These are phyloP conservation scores for Excoecaria cochinchinensis DNA, from an alignment of 345 rosid genomes.

Conservation along the genomic window DNA sequence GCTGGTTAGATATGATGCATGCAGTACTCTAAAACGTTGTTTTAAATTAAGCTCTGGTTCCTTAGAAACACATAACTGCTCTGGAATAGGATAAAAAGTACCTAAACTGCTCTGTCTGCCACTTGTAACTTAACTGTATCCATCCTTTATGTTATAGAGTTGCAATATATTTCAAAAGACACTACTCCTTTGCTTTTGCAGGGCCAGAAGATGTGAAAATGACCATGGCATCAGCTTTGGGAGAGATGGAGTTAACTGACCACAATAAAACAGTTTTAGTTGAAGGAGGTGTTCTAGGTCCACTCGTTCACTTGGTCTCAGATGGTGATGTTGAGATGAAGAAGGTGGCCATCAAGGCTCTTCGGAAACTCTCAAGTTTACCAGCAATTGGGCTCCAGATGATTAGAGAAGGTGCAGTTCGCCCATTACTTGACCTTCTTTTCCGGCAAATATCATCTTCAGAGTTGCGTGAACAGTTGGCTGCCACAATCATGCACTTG, in stretches of 20 bases:
- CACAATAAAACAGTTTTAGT: slow-evolving; percentile 52
- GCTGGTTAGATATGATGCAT: neutral
- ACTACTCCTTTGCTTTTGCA: slow-evolving; percentile 26
- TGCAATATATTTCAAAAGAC: slow-evolving; percentile 4
- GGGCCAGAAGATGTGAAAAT: slow-evolving; percentile 56
- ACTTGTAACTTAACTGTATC: neutral
- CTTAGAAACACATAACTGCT: neutral
- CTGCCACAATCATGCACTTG: slow-evolving; percentile 54
- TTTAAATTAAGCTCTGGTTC: neutral
- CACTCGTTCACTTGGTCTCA: slow-evolving; percentile 52
- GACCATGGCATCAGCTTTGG: slow-evolving; percentile 52
- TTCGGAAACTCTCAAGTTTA: slow-evolving; percentile 49
- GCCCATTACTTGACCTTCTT: slow-evolving; percentile 50
- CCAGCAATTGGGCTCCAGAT: slow-evolving; percentile 55
- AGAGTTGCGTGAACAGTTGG: slow-evolving; percentile 49
- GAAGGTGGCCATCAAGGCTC: slow-evolving; percentile 48
- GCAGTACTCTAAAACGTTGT: neutral
- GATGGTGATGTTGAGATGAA: slow-evolving; percentile 36
- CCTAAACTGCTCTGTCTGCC: neutral
- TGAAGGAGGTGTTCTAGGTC: slow-evolving; percentile 50
- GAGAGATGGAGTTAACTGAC: slow-evolving; percentile 63
- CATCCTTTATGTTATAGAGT: neutral
- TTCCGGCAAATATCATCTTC: slow-evolving; percentile 39
- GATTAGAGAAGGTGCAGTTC: slow-evolving; percentile 58
- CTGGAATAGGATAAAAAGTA: neutral